Conservation (phyloP, 2,329 filamentous ascomycete species). For the Teratosphaeria viscida region DNA sequence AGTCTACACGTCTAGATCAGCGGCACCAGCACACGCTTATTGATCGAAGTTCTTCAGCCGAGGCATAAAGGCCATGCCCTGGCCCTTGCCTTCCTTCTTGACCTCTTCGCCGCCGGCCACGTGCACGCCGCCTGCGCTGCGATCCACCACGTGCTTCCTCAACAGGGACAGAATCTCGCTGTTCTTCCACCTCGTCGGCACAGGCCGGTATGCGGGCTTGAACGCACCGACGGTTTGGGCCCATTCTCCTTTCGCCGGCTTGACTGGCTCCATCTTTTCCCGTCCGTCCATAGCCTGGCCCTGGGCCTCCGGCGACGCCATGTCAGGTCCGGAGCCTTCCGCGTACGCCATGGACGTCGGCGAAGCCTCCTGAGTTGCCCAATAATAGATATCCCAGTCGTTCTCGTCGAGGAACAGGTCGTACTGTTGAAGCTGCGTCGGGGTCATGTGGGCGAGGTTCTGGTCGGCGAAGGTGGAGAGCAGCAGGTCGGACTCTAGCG, state of each 20-base stretch:
- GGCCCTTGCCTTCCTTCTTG: conserved; percentile 27
- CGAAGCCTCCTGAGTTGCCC: conserved; percentile 77
- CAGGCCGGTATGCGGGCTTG: conserved; percentile 84
- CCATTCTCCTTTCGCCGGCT: conserved; percentile 68
- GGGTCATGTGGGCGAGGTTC: conserved; percentile 64
- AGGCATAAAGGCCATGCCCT: conserved; percentile 42
- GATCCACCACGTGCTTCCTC: conserved; percentile 66
- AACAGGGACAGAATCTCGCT: conserved; percentile 70
- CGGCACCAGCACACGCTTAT: conserved; percentile 4
- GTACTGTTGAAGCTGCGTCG: conserved; percentile 67
- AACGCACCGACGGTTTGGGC: conserved; percentile 92
- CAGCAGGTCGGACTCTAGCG: conserved; percentile 87
- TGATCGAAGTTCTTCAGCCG: conserved; percentile 38
- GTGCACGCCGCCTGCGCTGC: conserved; percentile 50
- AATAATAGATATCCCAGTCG: conserved; percentile 99
- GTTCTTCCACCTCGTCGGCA: conserved; percentile 73
- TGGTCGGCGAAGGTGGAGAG: conserved; percentile 87
- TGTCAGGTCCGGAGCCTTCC: conserved; percentile 39
- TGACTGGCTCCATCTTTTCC: conserved; percentile 23
- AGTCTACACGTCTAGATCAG: neutral
- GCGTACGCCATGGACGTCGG: conserved; percentile 48
- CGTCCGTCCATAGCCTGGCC: conserved; percentile 24
- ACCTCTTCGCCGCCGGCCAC: conserved; percentile 30
- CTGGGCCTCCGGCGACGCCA: conserved; percentile 35
- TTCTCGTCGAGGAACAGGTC: conserved; percentile 95